Conservation (phyloP, 192 early-diverging fungal genomes). For the Backusella luteola region DNA sequence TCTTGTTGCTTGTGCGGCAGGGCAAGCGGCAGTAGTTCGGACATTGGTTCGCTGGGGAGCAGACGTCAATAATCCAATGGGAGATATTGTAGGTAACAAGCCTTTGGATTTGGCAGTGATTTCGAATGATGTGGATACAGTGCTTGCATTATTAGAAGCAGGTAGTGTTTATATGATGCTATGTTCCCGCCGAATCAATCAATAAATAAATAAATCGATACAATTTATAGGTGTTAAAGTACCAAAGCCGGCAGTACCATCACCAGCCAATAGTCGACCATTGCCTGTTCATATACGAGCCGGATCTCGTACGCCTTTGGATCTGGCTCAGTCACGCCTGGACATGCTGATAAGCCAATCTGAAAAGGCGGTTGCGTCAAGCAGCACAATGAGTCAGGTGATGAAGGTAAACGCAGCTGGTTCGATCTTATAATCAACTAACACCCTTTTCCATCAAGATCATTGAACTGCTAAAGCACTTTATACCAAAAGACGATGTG, state of each 20-base stretch:
- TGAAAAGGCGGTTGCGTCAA: constrained; percentile 2
- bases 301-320: constrained; percentile 27
- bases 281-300: constrained; percentile 11
- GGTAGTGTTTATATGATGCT: constrained; percentile 1
- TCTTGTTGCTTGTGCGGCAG: constrained; percentile 37
- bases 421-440: background rate
- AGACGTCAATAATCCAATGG: constrained; percentile 29
- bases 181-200: background rate
- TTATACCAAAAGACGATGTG: background rate
- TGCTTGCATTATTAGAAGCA: constrained; percentile 28
- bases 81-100: constrained; percentile 36
- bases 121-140: constrained; percentile 36
- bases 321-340: constrained; percentile 31
- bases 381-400: constrained; percentile 8
- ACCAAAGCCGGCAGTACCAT: background rate
- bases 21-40: constrained; percentile 23
- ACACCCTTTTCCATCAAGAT: constrained; percentile 6
- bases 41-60: constrained; percentile 27
- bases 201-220: background rate
- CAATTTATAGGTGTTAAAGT: background rate
- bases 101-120: constrained; percentile 38
- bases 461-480: constrained; percentile 29
- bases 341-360: constrained; percentile 25
- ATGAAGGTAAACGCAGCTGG: constrained; percentile 1
- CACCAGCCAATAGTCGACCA: background rate